These are phyloP conservation scores for Cornus suecica DNA, from an alignment of 148 eudicot species.

Conservation along the genomic window DNA sequence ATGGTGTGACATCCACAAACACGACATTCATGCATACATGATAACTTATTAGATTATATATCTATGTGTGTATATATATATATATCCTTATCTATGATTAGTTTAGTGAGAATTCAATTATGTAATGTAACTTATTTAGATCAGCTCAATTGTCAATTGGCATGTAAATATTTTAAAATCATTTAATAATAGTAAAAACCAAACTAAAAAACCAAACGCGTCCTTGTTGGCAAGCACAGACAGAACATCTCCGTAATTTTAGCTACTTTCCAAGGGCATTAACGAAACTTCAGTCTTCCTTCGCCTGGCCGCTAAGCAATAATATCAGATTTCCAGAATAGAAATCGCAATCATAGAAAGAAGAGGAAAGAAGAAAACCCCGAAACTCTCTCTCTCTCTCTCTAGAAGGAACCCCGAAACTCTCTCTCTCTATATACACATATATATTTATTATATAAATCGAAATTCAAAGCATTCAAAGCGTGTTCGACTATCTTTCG, in stretches of 20 bases:
- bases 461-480: slow-evolving; percentile 13
- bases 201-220: neutral
- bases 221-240: neutral
- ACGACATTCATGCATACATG: neutral
- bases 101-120: neutral
- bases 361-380: neutral
- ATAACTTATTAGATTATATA: too few relatives aligned
- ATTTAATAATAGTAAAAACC: neutral
- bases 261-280: slow-evolving; percentile 26
- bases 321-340: neutral
- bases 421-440: neutral
- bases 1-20: too few relatives aligned
- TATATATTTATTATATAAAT: too few relatives aligned
- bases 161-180: neutral
- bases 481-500: slow-evolving; percentile 9
- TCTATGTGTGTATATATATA: too few relatives aligned
- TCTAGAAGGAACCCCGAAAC: neutral
- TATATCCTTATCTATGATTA: too few relatives aligned
- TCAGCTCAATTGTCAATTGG: neutral
- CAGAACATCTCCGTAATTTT: slow-evolving; percentile 16
- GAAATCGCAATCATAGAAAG: neutral
- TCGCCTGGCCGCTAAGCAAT: slow-evolving; percentile 20
- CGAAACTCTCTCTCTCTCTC: too few relatives aligned
- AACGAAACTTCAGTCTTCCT: slow-evolving; percentile 14
- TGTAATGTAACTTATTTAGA: too few relatives aligned